Evolutionary conservation across 768 basidiomycete genomes (phyloP), one percentile per base, ranked within the genome.

Genomic region (Hericium erinaceus): DNA sequence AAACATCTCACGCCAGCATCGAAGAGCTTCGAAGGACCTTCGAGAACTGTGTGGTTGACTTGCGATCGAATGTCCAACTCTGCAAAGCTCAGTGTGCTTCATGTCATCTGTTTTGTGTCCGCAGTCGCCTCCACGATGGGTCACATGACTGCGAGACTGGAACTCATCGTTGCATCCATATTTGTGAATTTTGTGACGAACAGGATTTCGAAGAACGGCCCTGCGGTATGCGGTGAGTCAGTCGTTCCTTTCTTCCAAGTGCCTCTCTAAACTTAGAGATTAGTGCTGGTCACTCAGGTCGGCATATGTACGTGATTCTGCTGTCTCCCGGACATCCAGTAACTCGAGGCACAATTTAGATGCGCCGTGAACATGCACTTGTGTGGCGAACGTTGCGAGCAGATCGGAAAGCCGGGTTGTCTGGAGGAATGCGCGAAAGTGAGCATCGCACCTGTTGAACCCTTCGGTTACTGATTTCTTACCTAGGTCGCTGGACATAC

Each of bases 221-320:
- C 1, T 84, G 84, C 64, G 74, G 76, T 15, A 71, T 77, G 60
- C 72, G 69, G 82, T 83, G 61, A 53, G 44, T 46, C 20, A 6
- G 2, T 15, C 15, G 7, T 9, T 12, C 8, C 15, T 8, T 9
- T 22, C 10, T 2, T 24, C n/a, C 16, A 18, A 15, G 18, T 22
- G 24, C 33, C 8, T 13, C 20, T 8, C 26, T 33, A 54, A 50
- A 2, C 28, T 22, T 38, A 1, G 3, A 18, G 2, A 6, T 39
- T 57, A 84, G 82, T 18, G 82, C 81, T 33, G 84, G 83, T 0
- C 83, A 85, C 58, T 65, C 74, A n/a, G 81, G 80, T 15, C 70
- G 68, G 7, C 83, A 84, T 60, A 73, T 81, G 84, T 83, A 65
- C 52, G 77, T 62, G 11, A 18, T 28, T 41, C 33, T 18, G 24